phyloP scores from a whole-genome alignment of 2,329 filamentous ascomycete genomes.

The Penicillium sp. region DNA sequence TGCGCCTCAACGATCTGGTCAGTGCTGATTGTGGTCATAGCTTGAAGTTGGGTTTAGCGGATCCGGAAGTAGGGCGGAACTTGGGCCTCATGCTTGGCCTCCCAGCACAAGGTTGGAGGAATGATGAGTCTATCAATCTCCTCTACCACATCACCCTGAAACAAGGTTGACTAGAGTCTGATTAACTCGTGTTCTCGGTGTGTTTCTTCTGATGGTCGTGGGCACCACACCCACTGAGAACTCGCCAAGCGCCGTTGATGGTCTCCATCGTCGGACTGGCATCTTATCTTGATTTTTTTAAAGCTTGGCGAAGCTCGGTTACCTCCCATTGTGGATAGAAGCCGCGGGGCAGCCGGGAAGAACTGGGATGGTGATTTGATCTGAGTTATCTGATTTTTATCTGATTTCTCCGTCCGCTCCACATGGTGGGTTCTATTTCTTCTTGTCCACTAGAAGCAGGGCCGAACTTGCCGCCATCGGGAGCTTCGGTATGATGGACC shows the following conservation, averaged over 20 bases:
- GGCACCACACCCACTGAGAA: not conserved
- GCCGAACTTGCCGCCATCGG: not conserved
- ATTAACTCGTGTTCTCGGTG: not conserved
- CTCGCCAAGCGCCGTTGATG: not conserved
- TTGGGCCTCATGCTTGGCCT: not conserved
- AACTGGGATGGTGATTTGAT: conserved; percentile 16
- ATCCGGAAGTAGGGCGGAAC: not conserved
- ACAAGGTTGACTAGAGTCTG: not conserved
- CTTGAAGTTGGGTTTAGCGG: not conserved
- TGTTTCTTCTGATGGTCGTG: not conserved
- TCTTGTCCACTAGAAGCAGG: conserved; percentile 4
- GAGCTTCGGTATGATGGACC: not conserved
- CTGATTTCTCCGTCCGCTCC: conserved; percentile 22
- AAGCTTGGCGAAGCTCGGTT: conserved; percentile 19
- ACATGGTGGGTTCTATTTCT: conserved; percentile 18
- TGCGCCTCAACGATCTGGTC: not conserved
- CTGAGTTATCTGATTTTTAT: conserved; percentile 25
- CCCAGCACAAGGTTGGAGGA: not conserved
- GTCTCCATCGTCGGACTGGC: conserved; percentile 4
- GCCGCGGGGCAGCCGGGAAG: conserved; percentile 12
- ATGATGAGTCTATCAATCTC: not conserved
- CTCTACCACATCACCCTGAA: not conserved
- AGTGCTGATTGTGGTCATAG: not conserved
- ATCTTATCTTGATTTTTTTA: conserved; percentile 13
- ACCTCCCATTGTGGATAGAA: conserved; percentile 20